Evolutionary conservation across 1,139 yeast genomes (phyloP), one percentile per base, ranked within the genome.

Genomic region (Entelexis paramagnoliae): DNA sequence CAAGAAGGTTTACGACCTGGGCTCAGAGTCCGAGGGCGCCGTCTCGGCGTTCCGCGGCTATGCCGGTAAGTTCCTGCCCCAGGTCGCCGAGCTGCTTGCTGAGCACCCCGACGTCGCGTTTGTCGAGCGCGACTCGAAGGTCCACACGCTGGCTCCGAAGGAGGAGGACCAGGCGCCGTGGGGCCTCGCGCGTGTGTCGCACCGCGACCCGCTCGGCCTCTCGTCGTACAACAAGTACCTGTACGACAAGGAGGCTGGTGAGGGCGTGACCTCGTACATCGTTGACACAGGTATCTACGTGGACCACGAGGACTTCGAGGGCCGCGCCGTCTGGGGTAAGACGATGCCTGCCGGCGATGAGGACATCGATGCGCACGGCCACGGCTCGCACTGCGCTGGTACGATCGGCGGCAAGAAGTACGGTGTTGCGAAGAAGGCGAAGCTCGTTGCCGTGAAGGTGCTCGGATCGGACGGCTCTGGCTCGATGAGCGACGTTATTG

Each of bases 271-370:
- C 44, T 80, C 95, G n/a, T 82, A 80, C 63, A 83, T 89, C 55
- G 82, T 89, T 63, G 97, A 89, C 71, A 89, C 97, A 45, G 97
- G 97, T 72, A 77, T 89, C 68, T 83, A 84, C 64, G 74, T 83
- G 52, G 73, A 77, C 55, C 96, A 88, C 69, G 77, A 72, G 52
- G 95, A 88, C 64, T 88, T 89, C 64, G 89, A 75, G 52, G 95
- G 95, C 57, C 83, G 98, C 70, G 98, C 97, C 58, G 65, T 63
- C 46, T 89, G 97, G 96, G 97, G 97, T 63, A 78, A 81, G 63
- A 88, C 97, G 45, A 76, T 91, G 60, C 96, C 96, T 52, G 65
- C 70, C 45, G 91, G 87, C 60, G 96, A 89, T 65, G 75, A 74
- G 48, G 95, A 89, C 64, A 66, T 72, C 49, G 97, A 91, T 68